phyloP scores from a whole-genome alignment of 495 filamentous ascomycete species.

The Tuber calosporum region DNA sequence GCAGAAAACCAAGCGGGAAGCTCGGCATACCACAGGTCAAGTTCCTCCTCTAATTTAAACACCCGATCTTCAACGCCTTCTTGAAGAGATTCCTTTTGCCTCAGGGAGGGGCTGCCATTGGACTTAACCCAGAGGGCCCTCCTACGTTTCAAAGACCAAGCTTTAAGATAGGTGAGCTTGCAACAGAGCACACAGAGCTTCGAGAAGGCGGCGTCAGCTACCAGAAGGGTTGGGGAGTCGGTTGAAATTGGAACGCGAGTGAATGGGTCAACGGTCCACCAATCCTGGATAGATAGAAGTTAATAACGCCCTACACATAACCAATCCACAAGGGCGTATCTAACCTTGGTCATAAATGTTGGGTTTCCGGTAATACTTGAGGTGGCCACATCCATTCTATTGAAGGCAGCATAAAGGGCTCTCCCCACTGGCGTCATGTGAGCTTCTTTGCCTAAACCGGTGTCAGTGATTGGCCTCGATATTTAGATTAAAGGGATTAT shows the following conservation, averaged over 20 bases:
- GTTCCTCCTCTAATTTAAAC: slow-evolving; percentile 25
- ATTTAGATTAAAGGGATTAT: background rate
- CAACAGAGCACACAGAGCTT: slow-evolving; percentile 39
- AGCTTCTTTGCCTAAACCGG: slow-evolving; percentile 31
- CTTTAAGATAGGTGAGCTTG: slow-evolving; percentile 34
- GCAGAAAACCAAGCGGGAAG: slow-evolving; percentile 33
- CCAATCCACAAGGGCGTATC: background rate
- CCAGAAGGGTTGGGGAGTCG: slow-evolving; percentile 29
- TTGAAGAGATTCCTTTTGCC: slow-evolving; percentile 25
- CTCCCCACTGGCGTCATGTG: slow-evolving; percentile 39
- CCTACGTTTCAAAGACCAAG: slow-evolving; percentile 32
- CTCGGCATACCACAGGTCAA: slow-evolving; percentile 34
- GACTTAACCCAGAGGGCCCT: slow-evolving; percentile 29
- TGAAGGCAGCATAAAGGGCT: slow-evolving; percentile 37
- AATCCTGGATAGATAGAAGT: slow-evolving; percentile 23
- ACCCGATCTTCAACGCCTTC: slow-evolving; percentile 28
- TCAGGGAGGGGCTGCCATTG: slow-evolving; percentile 7
- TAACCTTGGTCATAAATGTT: slow-evolving; percentile 36
- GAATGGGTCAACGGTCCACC: slow-evolving; percentile 40
- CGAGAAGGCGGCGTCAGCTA: slow-evolving; percentile 33
- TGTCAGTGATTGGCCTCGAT: slow-evolving; percentile 11
- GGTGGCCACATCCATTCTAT: slow-evolving; percentile 35
- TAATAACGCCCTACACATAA: background rate
- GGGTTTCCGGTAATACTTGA: slow-evolving; percentile 39
- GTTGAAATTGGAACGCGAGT: slow-evolving; percentile 35